Base-by-base conservation (phyloP, 331 rosid species). In the Rosa hybrid region DNA sequence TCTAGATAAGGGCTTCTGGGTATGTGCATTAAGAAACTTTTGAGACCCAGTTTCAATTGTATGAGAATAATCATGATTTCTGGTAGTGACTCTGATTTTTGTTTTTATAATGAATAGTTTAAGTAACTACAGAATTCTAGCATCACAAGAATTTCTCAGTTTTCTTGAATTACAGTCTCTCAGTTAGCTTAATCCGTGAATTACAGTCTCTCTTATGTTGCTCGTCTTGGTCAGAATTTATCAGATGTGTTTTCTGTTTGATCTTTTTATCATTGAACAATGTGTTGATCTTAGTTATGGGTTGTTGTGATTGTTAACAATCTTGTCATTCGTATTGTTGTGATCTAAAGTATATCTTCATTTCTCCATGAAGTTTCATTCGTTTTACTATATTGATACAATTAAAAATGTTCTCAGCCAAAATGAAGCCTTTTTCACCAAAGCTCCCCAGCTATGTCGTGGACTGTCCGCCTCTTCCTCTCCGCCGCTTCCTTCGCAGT, bases 1-100 rank as follows among this genome's bases (percentile, higher is more conserved):
- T 57, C 41, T 44, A 6, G 76, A 39, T 13, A 17, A 45, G 77
- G 72, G 68, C 21, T 38, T 82, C 60, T 49, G 75, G 83, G 73
- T 74, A 9, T 80, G 25, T 42, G 53, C 45, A 16, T 34, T 30
- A 51, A 42, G 0, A 8, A 38, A 14, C 1, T 7, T 50, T 30
- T 2, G 6, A 30, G 16, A 30, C 14, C 63, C 63, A 1, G 48
- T 64, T 60, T 41, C 75, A 65, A 10, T 59, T 48, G 7, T 6
- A 60, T 59, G 69, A 20, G 38, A 27, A 12, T n/a, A 27, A 12
- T n/a, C 51, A 20, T 34, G 68, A 39, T 77, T 77, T 77, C 50
- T 18, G 4, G 18, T 18, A 63, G 20, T 46, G 38, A 2, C 4
- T 48, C 14, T 76, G 53, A 60, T 39, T 53, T 49, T 63, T 80